A percentile compares a stretch with the other conserved stretches of the same genome.
These are phyloP conservation scores for Chytridium lagenaria DNA, from an alignment of 371 early-diverging fungal genomes.

Conservation along the genomic window DNA sequence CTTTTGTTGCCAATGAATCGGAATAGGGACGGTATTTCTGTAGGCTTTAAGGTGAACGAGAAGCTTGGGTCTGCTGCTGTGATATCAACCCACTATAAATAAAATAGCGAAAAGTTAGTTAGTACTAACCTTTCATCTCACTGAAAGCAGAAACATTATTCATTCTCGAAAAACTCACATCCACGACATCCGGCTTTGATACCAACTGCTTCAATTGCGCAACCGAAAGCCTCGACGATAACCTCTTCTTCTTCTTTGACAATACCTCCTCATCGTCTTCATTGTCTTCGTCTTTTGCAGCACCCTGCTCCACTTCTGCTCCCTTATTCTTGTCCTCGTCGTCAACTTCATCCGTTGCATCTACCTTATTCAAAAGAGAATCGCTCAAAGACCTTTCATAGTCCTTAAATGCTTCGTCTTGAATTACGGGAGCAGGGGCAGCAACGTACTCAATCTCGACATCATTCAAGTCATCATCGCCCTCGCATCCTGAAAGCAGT, in stretches of 20 bases:
- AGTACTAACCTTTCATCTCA: no score
- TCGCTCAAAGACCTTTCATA: not conserved
- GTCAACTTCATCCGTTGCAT: not conserved
- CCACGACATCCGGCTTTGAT: slow-evolving; percentile 93
- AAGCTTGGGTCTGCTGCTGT: slow-evolving; percentile 90
- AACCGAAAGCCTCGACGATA: slow-evolving; percentile 74
- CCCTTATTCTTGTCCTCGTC: not conserved
- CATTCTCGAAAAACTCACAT: slow-evolving; percentile 65
- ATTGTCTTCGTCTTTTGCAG: slow-evolving; percentile 15
- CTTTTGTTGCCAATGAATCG: slow-evolving; percentile 95
- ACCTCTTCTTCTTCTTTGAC: slow-evolving; percentile 66
- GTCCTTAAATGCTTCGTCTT: not conserved
- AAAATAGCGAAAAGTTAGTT: no score
- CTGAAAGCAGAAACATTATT: no score
- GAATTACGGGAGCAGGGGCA: not conserved
- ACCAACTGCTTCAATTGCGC: slow-evolving; percentile 93
- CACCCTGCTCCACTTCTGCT: not conserved
- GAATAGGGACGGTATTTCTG: slow-evolving; percentile 95
- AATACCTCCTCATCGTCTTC: slow-evolving; percentile 18
- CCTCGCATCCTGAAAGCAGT: not conserved
- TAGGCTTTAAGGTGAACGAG: slow-evolving; percentile 89
- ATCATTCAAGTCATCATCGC: not conserved
- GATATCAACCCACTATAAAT: slow-evolving; percentile 84
- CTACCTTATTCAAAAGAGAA: not conserved
- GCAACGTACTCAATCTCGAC: slow-evolving; percentile 31